A percentile compares a stretch with the other conserved stretches of the same genome.
phyloP scores from a whole-genome alignment of 2,329 filamentous ascomycete genomes.

The Fusarium mundagurra region DNA sequence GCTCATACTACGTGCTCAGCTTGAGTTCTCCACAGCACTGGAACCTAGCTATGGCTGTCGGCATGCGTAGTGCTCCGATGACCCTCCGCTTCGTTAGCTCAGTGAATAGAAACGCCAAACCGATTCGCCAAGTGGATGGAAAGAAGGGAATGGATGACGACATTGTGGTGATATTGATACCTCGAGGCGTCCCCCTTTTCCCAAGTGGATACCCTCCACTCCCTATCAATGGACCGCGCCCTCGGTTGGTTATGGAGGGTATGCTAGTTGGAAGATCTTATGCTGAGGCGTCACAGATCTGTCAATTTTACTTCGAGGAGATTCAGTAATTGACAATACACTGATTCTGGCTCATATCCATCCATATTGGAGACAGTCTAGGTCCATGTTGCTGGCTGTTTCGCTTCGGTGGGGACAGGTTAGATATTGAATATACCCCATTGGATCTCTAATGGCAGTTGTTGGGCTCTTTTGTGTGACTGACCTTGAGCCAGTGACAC shows the following conservation, averaged over 20 bases:
- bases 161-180: not conserved
- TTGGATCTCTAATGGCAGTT: fast-evolving
- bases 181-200: not conserved
- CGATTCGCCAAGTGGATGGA: not conserved
- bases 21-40: not conserved
- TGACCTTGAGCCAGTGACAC: not conserved
- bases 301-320: not conserved
- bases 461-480: not conserved
- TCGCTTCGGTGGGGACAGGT: no score
- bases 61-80: not conserved
- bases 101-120: not conserved
- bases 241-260: not conserved
- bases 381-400: no score
- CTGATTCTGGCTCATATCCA: fast-evolving
- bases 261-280: not conserved
- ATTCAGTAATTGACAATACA: not conserved
- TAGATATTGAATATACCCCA: not conserved
- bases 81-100: not conserved
- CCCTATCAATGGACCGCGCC: not conserved
- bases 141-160: not conserved
- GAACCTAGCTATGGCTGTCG: not conserved
- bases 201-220: not conserved
- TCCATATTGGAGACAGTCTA: no score
- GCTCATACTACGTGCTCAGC: not conserved
- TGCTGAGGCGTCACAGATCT: not conserved